Conservation (phyloP, 768 basidiomycete species). For the Suillus fuscotomentosus region DNA sequence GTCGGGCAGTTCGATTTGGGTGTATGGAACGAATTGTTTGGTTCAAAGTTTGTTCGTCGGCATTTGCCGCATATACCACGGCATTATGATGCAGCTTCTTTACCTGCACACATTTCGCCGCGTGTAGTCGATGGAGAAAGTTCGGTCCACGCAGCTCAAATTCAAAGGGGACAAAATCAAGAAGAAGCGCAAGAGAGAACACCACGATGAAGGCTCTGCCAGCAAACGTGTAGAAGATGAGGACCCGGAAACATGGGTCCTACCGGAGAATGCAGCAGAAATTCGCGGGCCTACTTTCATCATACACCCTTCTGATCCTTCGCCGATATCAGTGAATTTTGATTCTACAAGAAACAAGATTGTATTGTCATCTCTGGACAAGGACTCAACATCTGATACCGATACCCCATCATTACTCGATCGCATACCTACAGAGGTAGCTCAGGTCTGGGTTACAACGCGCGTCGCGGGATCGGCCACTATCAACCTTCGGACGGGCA, state of each 20-base stretch:
- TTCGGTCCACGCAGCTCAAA: conserved; percentile 73
- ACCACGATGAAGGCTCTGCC: conserved; percentile 36
- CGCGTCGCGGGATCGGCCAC: conserved; percentile 81
- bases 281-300: conserved; percentile 89
- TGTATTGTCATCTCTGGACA: conserved; percentile 62
- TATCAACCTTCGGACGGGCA: conserved; percentile 83
- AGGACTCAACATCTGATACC: conserved; percentile 45
- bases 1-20: conserved; percentile 32
- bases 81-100: neutral
- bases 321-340: conserved; percentile 73
- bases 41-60: conserved; percentile 33
- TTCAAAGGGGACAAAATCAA: conserved; percentile 87
- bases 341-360: conserved; percentile 75
- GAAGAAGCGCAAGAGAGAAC: conserved; percentile 76
- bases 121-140: conserved; percentile 38
- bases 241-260: conserved; percentile 76
- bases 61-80: conserved; percentile 17
- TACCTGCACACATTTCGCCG: conserved; percentile 1
- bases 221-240: conserved; percentile 55
- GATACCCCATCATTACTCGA: conserved; percentile 50
- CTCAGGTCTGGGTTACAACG: conserved; percentile 91
- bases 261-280: conserved; percentile 67
- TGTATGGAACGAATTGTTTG: conserved; percentile 29
- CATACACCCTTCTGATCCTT: conserved; percentile 77
- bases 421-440: conserved; percentile 74